phyloP scores from a whole-genome alignment of 2,329 filamentous ascomycete genomes.

The Metarhizium rileyi region DNA sequence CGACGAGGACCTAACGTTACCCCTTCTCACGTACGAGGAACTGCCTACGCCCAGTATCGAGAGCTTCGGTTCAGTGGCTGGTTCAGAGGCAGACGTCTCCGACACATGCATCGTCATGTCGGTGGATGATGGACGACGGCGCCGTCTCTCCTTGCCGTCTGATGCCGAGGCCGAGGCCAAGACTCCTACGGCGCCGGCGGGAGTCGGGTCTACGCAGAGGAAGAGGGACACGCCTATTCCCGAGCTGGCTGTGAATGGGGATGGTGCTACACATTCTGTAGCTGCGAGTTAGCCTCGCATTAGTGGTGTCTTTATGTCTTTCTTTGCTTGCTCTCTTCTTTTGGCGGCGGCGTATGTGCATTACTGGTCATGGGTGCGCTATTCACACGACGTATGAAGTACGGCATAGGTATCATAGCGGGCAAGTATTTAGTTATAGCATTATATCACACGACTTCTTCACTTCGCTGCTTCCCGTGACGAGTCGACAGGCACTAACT shows the following conservation, averaged over 20 bases:
- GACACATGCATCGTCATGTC: constrained; percentile 32
- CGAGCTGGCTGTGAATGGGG: constrained; percentile 10
- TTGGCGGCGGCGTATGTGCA: background rate
- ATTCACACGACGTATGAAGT: too few species aligned
- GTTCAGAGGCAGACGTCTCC: constrained; percentile 39
- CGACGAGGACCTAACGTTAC: background rate
- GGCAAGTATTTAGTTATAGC: background rate
- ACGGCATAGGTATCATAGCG: background rate
- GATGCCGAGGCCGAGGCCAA: constrained; percentile 27
- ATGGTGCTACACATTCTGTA: background rate
- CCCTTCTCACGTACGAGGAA: constrained; percentile 16
- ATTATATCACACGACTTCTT: background rate
- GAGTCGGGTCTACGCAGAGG: constrained; percentile 1
- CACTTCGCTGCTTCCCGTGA: background rate
- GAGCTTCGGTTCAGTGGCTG: constrained; percentile 20
- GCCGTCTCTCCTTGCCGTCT: background rate
- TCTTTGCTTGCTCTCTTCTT: background rate
- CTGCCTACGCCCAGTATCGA: constrained; percentile 33
- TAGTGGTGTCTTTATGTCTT: background rate
- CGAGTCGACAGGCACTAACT: too few species aligned
- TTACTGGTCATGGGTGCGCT: background rate
- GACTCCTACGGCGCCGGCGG: constrained; percentile 27
- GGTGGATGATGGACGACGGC: constrained; percentile 21
- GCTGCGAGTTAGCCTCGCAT: background rate
- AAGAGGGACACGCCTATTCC: constrained; percentile 17